Evolutionary conservation across 805 yeast species (phyloP).

Genomic region (Cyberlindnera nakhonratchasimensis): DNA sequence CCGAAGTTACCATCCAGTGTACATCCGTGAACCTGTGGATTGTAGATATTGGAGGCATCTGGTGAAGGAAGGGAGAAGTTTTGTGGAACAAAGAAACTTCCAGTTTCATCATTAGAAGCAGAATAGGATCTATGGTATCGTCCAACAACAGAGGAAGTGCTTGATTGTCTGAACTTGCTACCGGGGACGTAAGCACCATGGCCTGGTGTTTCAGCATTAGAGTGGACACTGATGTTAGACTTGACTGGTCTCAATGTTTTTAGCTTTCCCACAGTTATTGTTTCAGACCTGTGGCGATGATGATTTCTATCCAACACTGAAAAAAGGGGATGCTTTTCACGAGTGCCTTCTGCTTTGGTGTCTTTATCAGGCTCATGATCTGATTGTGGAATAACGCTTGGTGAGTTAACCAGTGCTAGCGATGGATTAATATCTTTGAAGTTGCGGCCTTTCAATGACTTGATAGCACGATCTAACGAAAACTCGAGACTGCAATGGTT

Average conservation of each 20-base stretch:
- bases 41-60: constrained; percentile 7
- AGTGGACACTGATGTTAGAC: constrained; percentile 17
- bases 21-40: background rate
- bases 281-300: constrained; percentile 27
- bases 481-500: constrained; percentile 91
- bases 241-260: constrained; percentile 19
- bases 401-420: constrained; percentile 25
- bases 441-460: constrained; percentile 58
- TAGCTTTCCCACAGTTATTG: constrained; percentile 18
- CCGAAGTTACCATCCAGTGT: background rate
- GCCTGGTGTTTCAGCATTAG: constrained; percentile 1
- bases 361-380: background rate
- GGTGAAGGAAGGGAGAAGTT: constrained; percentile 17
- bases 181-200: background rate
- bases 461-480: constrained; percentile 76
- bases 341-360: background rate
- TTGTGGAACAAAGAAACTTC: constrained; percentile 11
- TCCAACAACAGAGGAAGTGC: background rate
- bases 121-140: constrained; percentile 25
- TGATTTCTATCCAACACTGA: constrained; percentile 13
- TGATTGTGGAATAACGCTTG: constrained; percentile 9
- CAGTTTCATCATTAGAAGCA: constrained; percentile 19
- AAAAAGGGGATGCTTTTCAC: background rate
- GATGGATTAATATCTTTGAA: constrained; percentile 35
- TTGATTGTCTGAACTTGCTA: constrained; percentile 5